A percentile compares a stretch with the other conserved stretches of the same genome.
Conservation (phyloP, 768 basidiomycete genomes). For the Suillus subaureus region DNA sequence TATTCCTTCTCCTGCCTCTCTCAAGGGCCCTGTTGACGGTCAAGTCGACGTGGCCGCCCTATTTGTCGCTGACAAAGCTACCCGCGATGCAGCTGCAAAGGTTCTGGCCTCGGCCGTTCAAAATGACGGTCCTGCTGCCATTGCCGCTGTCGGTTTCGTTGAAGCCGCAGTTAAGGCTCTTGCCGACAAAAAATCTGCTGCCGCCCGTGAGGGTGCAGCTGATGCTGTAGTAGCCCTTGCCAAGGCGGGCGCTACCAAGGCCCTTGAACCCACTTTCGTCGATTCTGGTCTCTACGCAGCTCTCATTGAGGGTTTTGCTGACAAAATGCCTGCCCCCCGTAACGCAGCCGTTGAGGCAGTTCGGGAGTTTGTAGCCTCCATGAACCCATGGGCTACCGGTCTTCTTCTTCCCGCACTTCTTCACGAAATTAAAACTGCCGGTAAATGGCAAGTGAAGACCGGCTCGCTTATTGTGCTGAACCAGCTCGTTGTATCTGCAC, state of each 20-base stretch:
- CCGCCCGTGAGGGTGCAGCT: slow-evolving; percentile 87
- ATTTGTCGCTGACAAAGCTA: slow-evolving; percentile 83
- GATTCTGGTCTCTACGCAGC: slow-evolving; percentile 83
- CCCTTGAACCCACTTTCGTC: slow-evolving; percentile 88
- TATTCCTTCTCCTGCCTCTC: slow-evolving; percentile 62
- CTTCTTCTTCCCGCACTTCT: slow-evolving; percentile 87
- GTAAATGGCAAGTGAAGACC: slow-evolving; percentile 97
- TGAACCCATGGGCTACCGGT: slow-evolving; percentile 88
- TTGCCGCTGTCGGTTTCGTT: slow-evolving; percentile 68
- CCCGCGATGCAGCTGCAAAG: slow-evolving; percentile 71
- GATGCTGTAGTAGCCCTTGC: slow-evolving; percentile 66
- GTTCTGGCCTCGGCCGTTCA: slow-evolving; percentile 72
- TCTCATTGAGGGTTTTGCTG: slow-evolving; percentile 91
- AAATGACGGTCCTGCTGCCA: slow-evolving; percentile 82
- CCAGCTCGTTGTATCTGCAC: slow-evolving; percentile 83
- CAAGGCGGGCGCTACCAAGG: slow-evolving; percentile 70
- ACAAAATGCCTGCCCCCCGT: slow-evolving; percentile 90
- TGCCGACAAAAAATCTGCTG: slow-evolving; percentile 93
- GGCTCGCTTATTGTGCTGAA: slow-evolving; percentile 82
- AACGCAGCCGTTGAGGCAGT: slow-evolving; percentile 85
- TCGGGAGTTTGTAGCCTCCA: slow-evolving; percentile 67
- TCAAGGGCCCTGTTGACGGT: slow-evolving; percentile 70
- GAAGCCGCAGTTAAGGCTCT: slow-evolving; percentile 83
- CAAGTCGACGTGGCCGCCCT: slow-evolving; percentile 75
- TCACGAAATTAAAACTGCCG: slow-evolving; percentile 91